Evolutionary conservation across 2,329 filamentous ascomycete genomes (phyloP).

Genomic region (Aspergillus uvarum): DNA sequence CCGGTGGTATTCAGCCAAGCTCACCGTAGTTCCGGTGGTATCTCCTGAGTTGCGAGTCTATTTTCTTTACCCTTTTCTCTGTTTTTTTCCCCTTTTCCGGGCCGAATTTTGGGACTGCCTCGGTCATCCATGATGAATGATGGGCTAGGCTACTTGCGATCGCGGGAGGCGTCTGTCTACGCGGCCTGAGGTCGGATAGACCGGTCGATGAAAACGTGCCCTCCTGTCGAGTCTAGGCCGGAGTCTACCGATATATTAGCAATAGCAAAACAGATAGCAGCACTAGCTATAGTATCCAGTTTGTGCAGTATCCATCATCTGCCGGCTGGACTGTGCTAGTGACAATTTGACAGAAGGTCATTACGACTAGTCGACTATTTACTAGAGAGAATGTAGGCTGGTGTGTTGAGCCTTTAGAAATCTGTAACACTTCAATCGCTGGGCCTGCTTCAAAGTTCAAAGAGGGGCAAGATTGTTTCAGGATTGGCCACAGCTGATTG

Average conservation of each 20-base stretch:
- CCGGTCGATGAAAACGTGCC: neutral
- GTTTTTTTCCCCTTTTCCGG: neutral
- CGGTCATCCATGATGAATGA: neutral
- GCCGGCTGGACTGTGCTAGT: neutral
- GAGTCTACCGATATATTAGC: neutral
- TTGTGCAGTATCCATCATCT: neutral
- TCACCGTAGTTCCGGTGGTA: neutral
- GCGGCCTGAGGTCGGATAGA: conserved; percentile 3
- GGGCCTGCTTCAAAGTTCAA: neutral
- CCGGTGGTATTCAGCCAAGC: neutral
- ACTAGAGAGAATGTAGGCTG: neutral
- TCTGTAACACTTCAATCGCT: neutral
- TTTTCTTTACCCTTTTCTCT: neutral
- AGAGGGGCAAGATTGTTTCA: neutral
- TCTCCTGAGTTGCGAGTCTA: too few species aligned
- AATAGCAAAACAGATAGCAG: neutral
- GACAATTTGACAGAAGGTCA: neutral
- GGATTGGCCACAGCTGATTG: neutral
- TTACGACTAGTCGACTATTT: too few species aligned
- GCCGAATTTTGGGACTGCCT: neutral
- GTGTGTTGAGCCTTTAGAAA: neutral
- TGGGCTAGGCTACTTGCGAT: neutral
- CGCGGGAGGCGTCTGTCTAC: neutral
- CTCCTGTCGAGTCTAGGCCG: neutral
- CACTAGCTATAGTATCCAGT: neutral